phyloP scores from a whole-genome alignment of 73 alveolate species.

The Paramecium biaurelia region DNA sequence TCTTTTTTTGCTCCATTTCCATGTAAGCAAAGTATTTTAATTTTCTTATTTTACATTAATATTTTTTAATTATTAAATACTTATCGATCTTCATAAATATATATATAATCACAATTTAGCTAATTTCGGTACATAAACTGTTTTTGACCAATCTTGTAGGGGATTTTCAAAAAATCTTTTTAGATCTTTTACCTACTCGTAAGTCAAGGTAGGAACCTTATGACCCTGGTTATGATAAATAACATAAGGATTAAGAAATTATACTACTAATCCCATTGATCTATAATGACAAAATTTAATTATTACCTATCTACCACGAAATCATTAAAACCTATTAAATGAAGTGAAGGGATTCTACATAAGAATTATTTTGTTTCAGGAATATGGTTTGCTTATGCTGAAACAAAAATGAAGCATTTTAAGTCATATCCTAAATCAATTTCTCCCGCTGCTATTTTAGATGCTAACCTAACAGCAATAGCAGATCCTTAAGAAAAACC shows the following conservation, averaged over 20 bases:
- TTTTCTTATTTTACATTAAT: background rate
- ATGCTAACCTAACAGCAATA: background rate
- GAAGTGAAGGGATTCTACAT: constrained; percentile 1
- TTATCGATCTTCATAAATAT: background rate
- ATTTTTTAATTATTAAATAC: background rate
- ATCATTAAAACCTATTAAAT: constrained; percentile 38
- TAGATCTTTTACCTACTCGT: background rate
- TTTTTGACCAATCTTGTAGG: constrained; percentile 12
- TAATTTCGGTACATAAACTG: constrained; percentile 20
- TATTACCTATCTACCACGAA: constrained; percentile 25
- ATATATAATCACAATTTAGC: background rate
- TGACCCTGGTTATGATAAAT: constrained; percentile 44
- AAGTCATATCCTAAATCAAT: constrained; percentile 31
- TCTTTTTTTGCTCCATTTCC: background rate
- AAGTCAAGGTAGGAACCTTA: constrained; percentile 32
- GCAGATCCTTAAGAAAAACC: constrained; percentile 38
- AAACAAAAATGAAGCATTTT: constrained; percentile 42
- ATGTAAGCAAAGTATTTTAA: background rate
- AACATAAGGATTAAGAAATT: constrained; percentile 14
- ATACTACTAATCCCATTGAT: constrained; percentile 10
- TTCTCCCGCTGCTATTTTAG: background rate
- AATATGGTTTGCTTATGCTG: background rate
- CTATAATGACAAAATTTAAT: background rate
- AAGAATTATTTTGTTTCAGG: constrained; percentile 1
- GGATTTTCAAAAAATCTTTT: background rate